phyloP scores from a whole-genome alignment of 2,329 filamentous ascomycete species.

The Pleomassaria siparia region DNA sequence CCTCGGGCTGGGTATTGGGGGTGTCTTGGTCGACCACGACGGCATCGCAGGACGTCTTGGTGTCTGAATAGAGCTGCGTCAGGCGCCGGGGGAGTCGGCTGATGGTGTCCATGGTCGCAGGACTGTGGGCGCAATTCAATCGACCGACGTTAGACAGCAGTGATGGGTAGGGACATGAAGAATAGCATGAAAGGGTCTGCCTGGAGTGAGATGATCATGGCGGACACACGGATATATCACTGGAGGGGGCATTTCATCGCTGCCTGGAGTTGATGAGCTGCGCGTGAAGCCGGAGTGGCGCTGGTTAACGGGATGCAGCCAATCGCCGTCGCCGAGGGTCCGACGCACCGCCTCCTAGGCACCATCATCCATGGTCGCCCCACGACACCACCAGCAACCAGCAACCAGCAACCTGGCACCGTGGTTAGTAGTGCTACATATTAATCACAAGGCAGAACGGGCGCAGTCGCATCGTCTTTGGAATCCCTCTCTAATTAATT shows the following conservation, averaged over 20 bases:
- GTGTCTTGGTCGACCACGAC: conserved; percentile 61
- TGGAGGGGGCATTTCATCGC: conserved; percentile 29
- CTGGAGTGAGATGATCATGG: conserved; percentile 33
- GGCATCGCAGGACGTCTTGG: conserved; percentile 75
- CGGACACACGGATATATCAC: conserved; percentile 18
- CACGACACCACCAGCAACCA: conserved; percentile 1
- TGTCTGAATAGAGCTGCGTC: conserved; percentile 72
- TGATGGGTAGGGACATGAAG: conserved; percentile 19
- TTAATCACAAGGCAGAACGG: conserved; percentile 12
- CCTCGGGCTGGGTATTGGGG: conserved; percentile 63
- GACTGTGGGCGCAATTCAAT: not conserved
- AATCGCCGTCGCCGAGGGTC: no score
- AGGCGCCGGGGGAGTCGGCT: conserved; percentile 45
- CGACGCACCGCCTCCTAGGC: conserved; percentile 1
- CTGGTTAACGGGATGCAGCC: no score
- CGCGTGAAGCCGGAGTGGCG: no score
- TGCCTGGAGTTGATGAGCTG: conserved; percentile 22
- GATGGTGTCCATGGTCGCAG: conserved; percentile 37
- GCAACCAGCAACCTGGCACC: not conserved
- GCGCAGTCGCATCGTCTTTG: conserved; percentile 5
- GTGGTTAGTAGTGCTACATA: not conserved
- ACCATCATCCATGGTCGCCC: not conserved
- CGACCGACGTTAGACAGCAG: conserved; percentile 9
- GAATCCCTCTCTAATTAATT: no score
- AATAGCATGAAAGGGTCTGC: conserved; percentile 25